These are phyloP conservation scores for Mariannaea sp. DNA, from an alignment of 2,329 filamentous ascomycete species.

Conservation along the genomic window DNA sequence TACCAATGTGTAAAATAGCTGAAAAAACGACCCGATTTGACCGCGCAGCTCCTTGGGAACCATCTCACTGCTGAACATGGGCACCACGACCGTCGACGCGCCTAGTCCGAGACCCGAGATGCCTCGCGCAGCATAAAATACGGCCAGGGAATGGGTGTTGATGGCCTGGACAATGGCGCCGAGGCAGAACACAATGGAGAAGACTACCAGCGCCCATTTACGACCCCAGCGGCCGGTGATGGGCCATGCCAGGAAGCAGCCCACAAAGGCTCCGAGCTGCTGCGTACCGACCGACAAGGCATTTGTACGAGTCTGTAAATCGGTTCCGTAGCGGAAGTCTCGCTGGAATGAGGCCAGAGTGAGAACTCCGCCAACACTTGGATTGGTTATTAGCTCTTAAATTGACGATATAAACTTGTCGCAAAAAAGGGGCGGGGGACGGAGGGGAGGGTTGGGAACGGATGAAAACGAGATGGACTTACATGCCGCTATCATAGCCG, in stretches of 20 bases:
- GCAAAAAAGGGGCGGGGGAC: no score
- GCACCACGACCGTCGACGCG: conserved; percentile 6
- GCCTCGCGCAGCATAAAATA: conserved; percentile 6
- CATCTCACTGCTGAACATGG: conserved; percentile 16
- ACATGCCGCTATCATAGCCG: conserved; percentile 17
- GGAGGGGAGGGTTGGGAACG: no score
- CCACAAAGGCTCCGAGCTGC: conserved; percentile 11
- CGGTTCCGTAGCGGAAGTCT: conserved; percentile 14
- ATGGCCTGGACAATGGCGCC: conserved; percentile 3
- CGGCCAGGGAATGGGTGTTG: background rate
- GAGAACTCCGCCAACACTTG: conserved; percentile 21
- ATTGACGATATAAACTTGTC: no score
- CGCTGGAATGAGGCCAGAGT: conserved; percentile 19
- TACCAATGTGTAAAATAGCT: conserved; percentile 12
- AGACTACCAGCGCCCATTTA: conserved; percentile 7
- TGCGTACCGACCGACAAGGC: conserved; percentile 6
- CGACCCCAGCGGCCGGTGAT: conserved; percentile 7
- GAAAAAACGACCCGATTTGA: conserved; percentile 12
- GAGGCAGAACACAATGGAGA: conserved; percentile 8
- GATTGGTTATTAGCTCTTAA: no score
- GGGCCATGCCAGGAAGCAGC: conserved; percentile 9
- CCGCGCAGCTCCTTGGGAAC: conserved; percentile 5
- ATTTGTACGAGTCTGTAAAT: conserved; percentile 10
- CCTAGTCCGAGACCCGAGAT: conserved; percentile 4
- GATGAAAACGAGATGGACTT: no score